Evolutionary conservation across 306 rosid genomes (phyloP).

Genomic region (Neltuma alba): DNA sequence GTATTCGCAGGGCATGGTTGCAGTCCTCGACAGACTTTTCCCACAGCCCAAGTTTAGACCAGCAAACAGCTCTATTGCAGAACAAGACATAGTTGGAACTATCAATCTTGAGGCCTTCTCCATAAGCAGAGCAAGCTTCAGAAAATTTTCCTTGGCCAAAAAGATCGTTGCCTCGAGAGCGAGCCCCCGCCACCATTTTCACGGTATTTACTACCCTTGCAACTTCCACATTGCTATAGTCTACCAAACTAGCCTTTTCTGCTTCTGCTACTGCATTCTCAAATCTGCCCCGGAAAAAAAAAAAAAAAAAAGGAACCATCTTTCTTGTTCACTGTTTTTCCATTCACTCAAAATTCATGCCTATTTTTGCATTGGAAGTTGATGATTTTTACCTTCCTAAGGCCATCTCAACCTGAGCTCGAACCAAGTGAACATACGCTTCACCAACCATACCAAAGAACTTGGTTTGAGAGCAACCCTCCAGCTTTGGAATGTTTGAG

Average conservation of each 20-base stretch:
- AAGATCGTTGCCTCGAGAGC: slow-evolving; percentile 73
- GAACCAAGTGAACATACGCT: slow-evolving; percentile 73
- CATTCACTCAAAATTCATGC: not conserved
- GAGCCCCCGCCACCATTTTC: slow-evolving; percentile 78
- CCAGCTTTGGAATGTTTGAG: slow-evolving; percentile 61
- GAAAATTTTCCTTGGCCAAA: slow-evolving; percentile 68
- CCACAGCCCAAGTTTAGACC: slow-evolving; percentile 93
- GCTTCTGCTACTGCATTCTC: slow-evolving; percentile 75
- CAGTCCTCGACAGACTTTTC: slow-evolving; percentile 85
- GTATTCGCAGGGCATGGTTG: slow-evolving; percentile 76
- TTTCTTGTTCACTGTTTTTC: not conserved
- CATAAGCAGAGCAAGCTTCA: slow-evolving; percentile 89
- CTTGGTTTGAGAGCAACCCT: slow-evolving; percentile 57
- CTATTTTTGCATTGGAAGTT: slow-evolving; percentile 7
- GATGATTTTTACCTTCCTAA: slow-evolving; percentile 70
- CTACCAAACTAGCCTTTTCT: slow-evolving; percentile 66
- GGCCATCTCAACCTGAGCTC: slow-evolving; percentile 92
- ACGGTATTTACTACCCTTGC: slow-evolving; percentile 58
- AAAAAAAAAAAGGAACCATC: slow-evolving; percentile 26
- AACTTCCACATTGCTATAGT: slow-evolving; percentile 61
- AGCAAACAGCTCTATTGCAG: slow-evolving; percentile 91
- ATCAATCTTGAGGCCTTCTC: slow-evolving; percentile 86
- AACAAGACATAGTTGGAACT: slow-evolving; percentile 66
- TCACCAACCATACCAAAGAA: slow-evolving; percentile 76
- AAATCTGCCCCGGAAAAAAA: no score